Evolutionary conservation across 1,284 basidiomycete genomes (phyloP), one percentile per base, ranked within the genome.

Genomic region (Peniophora sp.): DNA sequence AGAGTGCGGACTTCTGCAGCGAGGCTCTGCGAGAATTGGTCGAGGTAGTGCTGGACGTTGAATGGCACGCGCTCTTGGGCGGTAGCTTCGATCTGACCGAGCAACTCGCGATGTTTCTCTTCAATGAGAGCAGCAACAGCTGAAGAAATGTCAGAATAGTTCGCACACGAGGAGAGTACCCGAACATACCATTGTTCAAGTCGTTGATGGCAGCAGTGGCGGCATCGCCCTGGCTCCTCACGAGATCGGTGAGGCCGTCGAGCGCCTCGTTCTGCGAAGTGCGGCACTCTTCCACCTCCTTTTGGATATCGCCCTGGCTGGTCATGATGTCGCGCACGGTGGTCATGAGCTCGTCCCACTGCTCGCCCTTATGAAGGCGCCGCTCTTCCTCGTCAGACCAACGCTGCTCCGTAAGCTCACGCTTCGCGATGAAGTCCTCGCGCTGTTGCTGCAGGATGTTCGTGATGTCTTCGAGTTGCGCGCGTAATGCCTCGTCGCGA

Each of bases 1-100:
- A 90, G 72, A 71, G 86, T 83, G 24, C 85, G 78, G 5, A 89
- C 86, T 66, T 90, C 87, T n/a, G 75, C 72, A 3, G 88, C 85
- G 44, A 89, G 66, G 1, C 86, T 83, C 61, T 81, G 85, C 63
- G 85, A 89, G 65, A 90, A 90, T 51, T 89, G 85, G 55, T 89
- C 85, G 17, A 89, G 72, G 60, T 89, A 89, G 81, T 82, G 3
- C 72, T 86, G 82, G 5, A 89, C 79, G 55, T 89, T 89, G 72
- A 83, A 89, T 9, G 79, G 80, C 14, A 89, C 78, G 64, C 83
- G 83, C 58, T 85, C 79, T 52, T 79, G 70, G 0, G 85, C 83
- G 38, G 82, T 86, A 20, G 77, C 71, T 49, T 74, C 72, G 36
- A 89, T 78, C 39, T 78, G 78, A 2, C 72, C 70, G 39, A 89